These are phyloP conservation scores for Moricandia moricandioides DNA, from an alignment of 345 rosid species.

Conservation along the genomic window DNA sequence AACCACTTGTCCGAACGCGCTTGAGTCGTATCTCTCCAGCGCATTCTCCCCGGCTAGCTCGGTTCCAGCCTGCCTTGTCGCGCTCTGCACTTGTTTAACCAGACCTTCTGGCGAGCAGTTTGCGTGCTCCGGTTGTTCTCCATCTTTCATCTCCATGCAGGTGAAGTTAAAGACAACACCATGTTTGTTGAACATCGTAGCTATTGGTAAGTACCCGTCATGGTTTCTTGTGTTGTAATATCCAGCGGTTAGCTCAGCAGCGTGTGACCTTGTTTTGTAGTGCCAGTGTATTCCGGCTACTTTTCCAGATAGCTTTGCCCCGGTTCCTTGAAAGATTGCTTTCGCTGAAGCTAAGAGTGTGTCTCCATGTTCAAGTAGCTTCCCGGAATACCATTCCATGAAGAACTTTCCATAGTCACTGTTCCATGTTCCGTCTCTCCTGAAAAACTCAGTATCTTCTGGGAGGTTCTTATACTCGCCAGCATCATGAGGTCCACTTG, in stretches of 20 bases:
- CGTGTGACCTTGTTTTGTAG: conserved; percentile 85
- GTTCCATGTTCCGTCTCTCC: conserved; percentile 85
- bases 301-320: conserved; percentile 68
- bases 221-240: conserved; percentile 71
- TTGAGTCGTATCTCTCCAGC: conserved; percentile 71
- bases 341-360: conserved; percentile 65
- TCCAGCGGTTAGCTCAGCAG: conserved; percentile 95
- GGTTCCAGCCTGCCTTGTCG: conserved; percentile 51
- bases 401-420: conserved; percentile 80
- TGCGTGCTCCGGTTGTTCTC: conserved; percentile 64
- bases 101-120: conserved; percentile 88
- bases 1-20: conserved; percentile 68
- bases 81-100: conserved; percentile 79
- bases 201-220: conserved; percentile 79
- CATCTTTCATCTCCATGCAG: conserved; percentile 94
- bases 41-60: conserved; percentile 95
- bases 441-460: conserved; percentile 77
- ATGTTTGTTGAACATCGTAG: conserved; percentile 62
- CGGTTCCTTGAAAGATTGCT: conserved; percentile 64
- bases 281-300: conserved; percentile 98
- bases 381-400: conserved; percentile 80
- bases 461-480: conserved; percentile 86
- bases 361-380: conserved; percentile 79
- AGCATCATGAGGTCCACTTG: conserved; percentile 74
- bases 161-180: conserved; percentile 80